Base-by-base conservation (phyloP, 1,284 basidiomycete species). In the Apiotrichum laibachii region DNA sequence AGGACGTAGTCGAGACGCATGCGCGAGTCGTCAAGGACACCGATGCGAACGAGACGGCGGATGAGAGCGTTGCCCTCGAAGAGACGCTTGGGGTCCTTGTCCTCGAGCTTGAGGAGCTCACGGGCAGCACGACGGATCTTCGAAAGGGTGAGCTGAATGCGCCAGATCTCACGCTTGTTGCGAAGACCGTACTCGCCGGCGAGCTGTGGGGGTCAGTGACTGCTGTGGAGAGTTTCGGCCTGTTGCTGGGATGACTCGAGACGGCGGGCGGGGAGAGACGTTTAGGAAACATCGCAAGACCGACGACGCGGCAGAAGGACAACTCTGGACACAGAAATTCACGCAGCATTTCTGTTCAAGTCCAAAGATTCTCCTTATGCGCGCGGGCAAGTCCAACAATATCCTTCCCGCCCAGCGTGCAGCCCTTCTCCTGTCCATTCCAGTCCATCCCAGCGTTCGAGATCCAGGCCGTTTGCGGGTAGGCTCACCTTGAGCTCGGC, bases 111-210 rank as follows among this genome's bases (percentile, higher is more conserved):
- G 81, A 99, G 89, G 67, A 99, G 89, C 84, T 99, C 95, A 90
- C 95, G 95, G 69, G 95, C 96, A 65, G 95, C 96, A 89, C 96
- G 93, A 85, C 95, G 94, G 80, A 99, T 99, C 86, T 99, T 98
- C 78, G 96, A 99, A 62, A 99, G 88, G 77, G 88, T 88, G 76
- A 99, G 88, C 79, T 93, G 88, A 81, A 99, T 98, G 78, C 96
- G 91, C 95, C 95, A 99, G 83, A 99, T 98, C 85, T 99, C 95
- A 77, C 92, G 90, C 87, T 99, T 99, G 90, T 98, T 99, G 81
- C 94, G 91, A 76, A 99, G 91, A 82, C 95, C 95, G 85, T 95
- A 99, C 85, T 99, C 96, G 82, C 95, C 95, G 65, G 93, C 93
- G 81, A 98, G 92, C 92, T 92, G 72, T n/a, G n/a, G n/a, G n/a